Conservation (phyloP, 2,329 filamentous ascomycete species). For the Penicillium psychrosexuale region DNA sequence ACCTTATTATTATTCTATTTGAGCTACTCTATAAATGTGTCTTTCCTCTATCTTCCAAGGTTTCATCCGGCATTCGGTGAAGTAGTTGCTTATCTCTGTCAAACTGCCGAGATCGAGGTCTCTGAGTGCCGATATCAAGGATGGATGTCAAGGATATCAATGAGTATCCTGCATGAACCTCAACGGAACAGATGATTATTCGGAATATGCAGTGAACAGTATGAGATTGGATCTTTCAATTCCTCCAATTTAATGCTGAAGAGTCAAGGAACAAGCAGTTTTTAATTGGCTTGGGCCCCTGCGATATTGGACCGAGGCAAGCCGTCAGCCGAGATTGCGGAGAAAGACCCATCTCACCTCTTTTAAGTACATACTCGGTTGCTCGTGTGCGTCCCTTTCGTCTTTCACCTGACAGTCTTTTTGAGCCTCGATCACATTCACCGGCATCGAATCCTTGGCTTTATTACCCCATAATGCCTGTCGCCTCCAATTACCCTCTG, state of each 20-base stretch:
- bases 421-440: constrained; percentile 2
- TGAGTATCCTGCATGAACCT: not conserved
- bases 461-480: constrained; percentile 54
- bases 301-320: constrained; percentile 16
- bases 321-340: constrained; percentile 18
- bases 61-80: not conserved
- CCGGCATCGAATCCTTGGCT: constrained; percentile 13
- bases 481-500: constrained; percentile 62
- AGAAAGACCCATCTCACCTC: constrained; percentile 5
- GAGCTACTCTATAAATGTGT: not conserved
- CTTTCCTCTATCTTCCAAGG: not conserved
- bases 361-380: not conserved
- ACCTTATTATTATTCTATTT: too few species aligned
- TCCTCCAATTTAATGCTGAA: too few species aligned
- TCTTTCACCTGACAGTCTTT: not conserved
- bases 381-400: not conserved
- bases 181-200: not conserved
- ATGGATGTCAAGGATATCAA: not conserved
- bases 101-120: constrained; percentile 1
- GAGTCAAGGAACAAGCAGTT: not conserved
- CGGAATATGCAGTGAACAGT: not conserved
- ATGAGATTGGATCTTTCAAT: not conserved
- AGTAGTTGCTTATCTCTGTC: not conserved
- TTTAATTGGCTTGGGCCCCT: not conserved
- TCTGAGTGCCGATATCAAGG: not conserved